These are phyloP conservation scores for Fusarium miscanthi DNA, from an alignment of 2,329 filamentous ascomycete species.

Conservation along the genomic window DNA sequence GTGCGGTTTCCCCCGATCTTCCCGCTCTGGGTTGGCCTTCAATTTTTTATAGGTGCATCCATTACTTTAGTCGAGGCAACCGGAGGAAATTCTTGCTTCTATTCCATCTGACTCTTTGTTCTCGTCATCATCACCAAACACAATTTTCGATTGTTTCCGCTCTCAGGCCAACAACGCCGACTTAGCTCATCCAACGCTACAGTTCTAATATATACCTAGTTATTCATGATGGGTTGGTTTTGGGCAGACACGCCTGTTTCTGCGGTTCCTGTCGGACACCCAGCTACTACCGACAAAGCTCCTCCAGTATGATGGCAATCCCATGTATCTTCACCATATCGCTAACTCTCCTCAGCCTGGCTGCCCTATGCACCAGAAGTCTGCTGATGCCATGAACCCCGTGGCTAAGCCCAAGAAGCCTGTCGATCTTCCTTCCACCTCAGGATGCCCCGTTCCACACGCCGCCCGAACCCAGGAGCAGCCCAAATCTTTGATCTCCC, in stretches of 20 bases:
- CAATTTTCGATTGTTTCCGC: constrained; percentile 1
- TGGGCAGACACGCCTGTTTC: constrained; percentile 64
- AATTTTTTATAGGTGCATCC: constrained; percentile 29
- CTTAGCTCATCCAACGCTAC: background rate
- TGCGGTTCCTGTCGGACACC: constrained; percentile 50
- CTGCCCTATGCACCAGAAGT: constrained; percentile 69
- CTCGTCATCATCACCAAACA: constrained; percentile 28
- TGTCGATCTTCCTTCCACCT: constrained; percentile 35
- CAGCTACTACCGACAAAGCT: constrained; percentile 43
- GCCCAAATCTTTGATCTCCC: constrained; percentile 62
- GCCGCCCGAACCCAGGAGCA: constrained; percentile 49
- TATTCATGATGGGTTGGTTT: constrained; percentile 68
- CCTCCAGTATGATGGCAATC: constrained; percentile 48
- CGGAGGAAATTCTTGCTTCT: constrained; percentile 26
- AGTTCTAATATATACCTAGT: background rate
- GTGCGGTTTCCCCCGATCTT: constrained; percentile 31
- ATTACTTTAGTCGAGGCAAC: background rate
- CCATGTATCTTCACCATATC: background rate
- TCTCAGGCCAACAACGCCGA: background rate
- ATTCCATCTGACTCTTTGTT: constrained; percentile 22
- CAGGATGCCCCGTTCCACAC: constrained; percentile 59
- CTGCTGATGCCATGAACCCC: constrained; percentile 59
- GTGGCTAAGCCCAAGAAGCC: constrained; percentile 42
- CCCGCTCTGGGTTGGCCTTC: constrained; percentile 17
- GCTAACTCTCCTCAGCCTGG: constrained; percentile 55